phyloP scores from a whole-genome alignment of 2,329 filamentous ascomycete species.

The Nothophoma quercina region DNA sequence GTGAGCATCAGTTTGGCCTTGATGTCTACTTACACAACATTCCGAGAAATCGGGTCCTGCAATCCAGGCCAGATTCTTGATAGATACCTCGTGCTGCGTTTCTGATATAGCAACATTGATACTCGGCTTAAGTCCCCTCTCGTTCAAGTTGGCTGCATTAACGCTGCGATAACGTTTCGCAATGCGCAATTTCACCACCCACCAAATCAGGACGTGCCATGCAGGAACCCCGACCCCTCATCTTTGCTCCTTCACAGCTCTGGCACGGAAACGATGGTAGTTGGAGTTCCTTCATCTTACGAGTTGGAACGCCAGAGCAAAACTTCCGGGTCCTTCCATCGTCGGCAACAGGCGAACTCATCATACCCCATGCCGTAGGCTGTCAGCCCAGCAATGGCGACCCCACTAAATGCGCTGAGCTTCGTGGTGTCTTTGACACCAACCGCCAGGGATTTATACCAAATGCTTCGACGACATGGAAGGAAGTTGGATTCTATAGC shows the following conservation, averaged over 20 bases:
- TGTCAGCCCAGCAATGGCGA: not conserved
- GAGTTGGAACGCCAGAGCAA: conserved; percentile 38
- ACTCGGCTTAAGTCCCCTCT: no score
- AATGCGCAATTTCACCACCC: no score
- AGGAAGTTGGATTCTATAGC: not conserved
- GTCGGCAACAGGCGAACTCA: conserved; percentile 15
- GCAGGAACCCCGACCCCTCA: not conserved
- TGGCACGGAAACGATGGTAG: conserved; percentile 24
- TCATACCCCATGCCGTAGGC: conserved; percentile 12
- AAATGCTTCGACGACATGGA: not conserved
- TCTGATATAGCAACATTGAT: no score
- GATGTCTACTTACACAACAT: no score
- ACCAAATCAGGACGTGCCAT: no score
- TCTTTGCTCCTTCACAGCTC: conserved; percentile 12
- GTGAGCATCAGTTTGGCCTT: no score
- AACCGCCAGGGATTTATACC: not conserved
- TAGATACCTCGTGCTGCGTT: no score
- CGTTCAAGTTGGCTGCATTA: no score
- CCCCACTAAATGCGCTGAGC: not conserved
- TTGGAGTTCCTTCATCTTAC: conserved; percentile 40
- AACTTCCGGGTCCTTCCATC: conserved; percentile 41
- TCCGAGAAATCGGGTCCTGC: no score
- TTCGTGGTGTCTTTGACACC: conserved; percentile 1
- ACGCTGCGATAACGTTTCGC: no score
- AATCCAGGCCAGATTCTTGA: no score